A percentile compares a stretch with the other conserved stretches of the same genome.
phyloP scores from a whole-genome alignment of 2,329 filamentous ascomycete species.

The Tricladium varicosporioides region DNA sequence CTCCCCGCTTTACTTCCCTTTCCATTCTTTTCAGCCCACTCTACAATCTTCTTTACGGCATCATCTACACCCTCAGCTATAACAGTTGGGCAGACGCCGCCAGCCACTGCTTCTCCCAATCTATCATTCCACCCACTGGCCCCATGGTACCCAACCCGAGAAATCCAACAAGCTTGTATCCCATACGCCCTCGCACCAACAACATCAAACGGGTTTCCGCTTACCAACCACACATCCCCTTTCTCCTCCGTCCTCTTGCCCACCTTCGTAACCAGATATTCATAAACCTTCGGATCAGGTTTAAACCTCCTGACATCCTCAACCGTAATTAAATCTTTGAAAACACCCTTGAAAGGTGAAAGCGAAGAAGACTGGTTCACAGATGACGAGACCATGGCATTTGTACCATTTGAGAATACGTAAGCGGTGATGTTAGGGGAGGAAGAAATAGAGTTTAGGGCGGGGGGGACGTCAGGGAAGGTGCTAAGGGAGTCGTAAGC shows the following conservation, averaged over 20 bases:
- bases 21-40: conserved; percentile 30
- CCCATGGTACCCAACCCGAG: conserved; percentile 47
- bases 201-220: conserved; percentile 71
- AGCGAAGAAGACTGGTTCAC: conserved; percentile 56
- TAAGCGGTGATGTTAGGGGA: conserved; percentile 43
- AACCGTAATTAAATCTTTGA: conserved; percentile 58
- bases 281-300: conserved; percentile 60
- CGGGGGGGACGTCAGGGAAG: conserved; percentile 61
- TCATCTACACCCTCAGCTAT: conserved; percentile 56
- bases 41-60: conserved; percentile 44
- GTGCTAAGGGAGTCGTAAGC: conserved; percentile 63
- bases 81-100: conserved; percentile 46
- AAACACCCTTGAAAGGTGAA: conserved; percentile 42
- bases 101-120: conserved; percentile 45
- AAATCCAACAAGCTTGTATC: conserved; percentile 65
- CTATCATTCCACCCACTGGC: conserved; percentile 61
- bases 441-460: conserved; percentile 40
- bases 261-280: conserved; percentile 38
- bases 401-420: conserved; percentile 70
- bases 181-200: conserved; percentile 61
- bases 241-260: conserved; percentile 37
- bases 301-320: conserved; percentile 63
- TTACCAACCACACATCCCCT: conserved; percentile 64
- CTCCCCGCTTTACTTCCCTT: background rate
- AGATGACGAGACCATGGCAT: conserved; percentile 59